Percentiles rank a stretch among this genome's conserved stretches.
These are phyloP conservation scores for Paramecium biaurelia DNA, from an alignment of 73 alveolate species.

Conservation along the genomic window DNA sequence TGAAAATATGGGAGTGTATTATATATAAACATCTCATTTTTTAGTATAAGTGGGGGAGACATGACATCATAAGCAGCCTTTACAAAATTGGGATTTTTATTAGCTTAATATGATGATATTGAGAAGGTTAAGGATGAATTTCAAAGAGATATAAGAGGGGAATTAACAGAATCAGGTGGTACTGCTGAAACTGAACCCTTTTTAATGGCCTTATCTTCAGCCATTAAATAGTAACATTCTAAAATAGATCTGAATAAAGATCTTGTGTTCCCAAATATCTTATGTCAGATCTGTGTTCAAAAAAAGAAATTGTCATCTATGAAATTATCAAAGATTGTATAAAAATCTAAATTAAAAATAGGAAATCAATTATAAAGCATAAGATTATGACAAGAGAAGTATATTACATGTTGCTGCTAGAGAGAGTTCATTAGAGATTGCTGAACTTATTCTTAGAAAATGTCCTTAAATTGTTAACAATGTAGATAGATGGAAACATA, in stretches of 20 bases:
- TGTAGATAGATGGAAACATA: constrained; percentile 52
- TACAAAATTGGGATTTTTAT: constrained; percentile 73
- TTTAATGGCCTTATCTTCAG: constrained; percentile 41
- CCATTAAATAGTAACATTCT: neutral
- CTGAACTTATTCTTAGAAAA: constrained; percentile 20
- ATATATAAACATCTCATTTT: neutral
- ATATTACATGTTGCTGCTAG: constrained; percentile 63
- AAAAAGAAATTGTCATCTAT: neutral
- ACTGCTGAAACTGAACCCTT: constrained; percentile 39
- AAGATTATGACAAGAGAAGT: constrained; percentile 61
- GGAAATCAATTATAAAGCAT: constrained; percentile 31
- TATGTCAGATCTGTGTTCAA: constrained; percentile 51
- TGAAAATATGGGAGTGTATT: constrained; percentile 56
- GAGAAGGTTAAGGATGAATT: constrained; percentile 63
- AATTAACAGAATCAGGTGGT: constrained; percentile 62
- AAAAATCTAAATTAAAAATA: neutral
- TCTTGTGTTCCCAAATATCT: constrained; percentile 53
- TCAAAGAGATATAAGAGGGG: constrained; percentile 75
- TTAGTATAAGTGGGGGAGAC: constrained; percentile 79
- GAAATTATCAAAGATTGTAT: neutral
- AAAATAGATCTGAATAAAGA: constrained; percentile 31
- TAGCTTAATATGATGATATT: constrained; percentile 68
- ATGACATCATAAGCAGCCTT: constrained; percentile 82
- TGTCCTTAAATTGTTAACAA: constrained; percentile 34
- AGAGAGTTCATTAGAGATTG: constrained; percentile 56